phyloP scores from a whole-genome alignment of 257 asterid genomes.

The Solanum habrochaites region DNA sequence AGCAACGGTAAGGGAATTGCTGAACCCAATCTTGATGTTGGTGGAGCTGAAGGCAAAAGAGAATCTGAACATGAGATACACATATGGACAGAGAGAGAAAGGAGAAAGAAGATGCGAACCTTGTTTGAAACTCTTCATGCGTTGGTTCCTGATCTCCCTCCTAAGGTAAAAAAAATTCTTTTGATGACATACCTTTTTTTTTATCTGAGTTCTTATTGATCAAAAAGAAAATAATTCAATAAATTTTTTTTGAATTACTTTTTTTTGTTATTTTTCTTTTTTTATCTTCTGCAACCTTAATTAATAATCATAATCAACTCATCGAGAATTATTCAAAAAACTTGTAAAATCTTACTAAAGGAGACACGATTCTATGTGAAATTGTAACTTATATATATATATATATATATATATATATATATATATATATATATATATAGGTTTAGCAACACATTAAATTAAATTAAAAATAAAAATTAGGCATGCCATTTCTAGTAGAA shows the following conservation, averaged over 20 bases:
- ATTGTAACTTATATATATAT: background rate
- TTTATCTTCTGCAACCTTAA: too few species aligned
- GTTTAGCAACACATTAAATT: too few species aligned
- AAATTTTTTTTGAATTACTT: background rate
- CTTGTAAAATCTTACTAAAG: background rate
- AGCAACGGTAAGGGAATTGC: background rate
- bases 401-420: too few species aligned
- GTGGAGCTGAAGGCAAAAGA: slow-evolving; percentile 8
- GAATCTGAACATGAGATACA: slow-evolving; percentile 63
- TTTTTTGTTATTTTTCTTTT: background rate
- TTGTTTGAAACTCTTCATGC: slow-evolving; percentile 68
- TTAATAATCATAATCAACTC: background rate
- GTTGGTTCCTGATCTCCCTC: slow-evolving; percentile 76
- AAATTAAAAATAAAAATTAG: too few species aligned
- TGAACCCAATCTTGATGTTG: background rate
- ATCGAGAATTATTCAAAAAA: background rate
- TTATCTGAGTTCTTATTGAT: background rate
- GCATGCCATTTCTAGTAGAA: background rate
- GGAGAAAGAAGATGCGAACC: slow-evolving; percentile 84
- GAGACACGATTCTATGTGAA: background rate
- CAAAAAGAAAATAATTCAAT: background rate
- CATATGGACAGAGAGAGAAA: slow-evolving; percentile 77
- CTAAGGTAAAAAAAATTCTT: slow-evolving; percentile 35
- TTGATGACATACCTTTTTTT: background rate
- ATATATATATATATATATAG: too few species aligned